These are phyloP conservation scores for Sclerotinia trifoliorum DNA, from an alignment of 2,329 filamentous ascomycete genomes.

Conservation along the genomic window DNA sequence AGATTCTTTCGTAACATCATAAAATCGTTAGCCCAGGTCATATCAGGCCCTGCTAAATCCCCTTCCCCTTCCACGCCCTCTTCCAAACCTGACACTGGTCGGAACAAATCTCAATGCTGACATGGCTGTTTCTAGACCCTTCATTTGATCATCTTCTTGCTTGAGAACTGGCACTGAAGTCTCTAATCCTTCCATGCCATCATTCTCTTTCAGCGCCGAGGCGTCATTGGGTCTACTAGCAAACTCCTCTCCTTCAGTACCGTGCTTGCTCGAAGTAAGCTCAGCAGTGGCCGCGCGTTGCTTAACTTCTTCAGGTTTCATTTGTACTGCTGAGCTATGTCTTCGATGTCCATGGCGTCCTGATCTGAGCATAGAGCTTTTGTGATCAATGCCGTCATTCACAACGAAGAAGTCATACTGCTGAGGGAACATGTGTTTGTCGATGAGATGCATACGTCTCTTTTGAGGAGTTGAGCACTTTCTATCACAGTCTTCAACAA, in stretches of 20 bases:
- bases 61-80: conserved; percentile 35
- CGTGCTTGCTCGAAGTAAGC: conserved; percentile 1
- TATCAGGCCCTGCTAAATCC: conserved; percentile 37
- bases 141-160: conserved; percentile 47
- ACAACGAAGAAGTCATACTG: conserved; percentile 88
- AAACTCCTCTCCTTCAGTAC: not conserved
- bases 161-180: conserved; percentile 44
- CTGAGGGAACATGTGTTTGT: conserved; percentile 89
- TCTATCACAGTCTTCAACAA: conserved; percentile 83
- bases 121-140: conserved; percentile 65
- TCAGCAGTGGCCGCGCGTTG: conserved; percentile 29
- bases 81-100: conserved; percentile 62
- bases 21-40: conserved; percentile 9
- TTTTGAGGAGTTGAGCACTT: conserved; percentile 83
- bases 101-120: conserved; percentile 71
- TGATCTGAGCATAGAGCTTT: conserved; percentile 74
- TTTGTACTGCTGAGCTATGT: conserved; percentile 47
- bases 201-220: conserved; percentile 22
- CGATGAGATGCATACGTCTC: conserved; percentile 81
- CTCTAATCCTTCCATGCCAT: conserved; percentile 58
- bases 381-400: conserved; percentile 83
- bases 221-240: not conserved
- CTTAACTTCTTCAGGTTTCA: conserved; percentile 28
- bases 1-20: conserved; percentile 9
- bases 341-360: conserved; percentile 50